Percentiles rank a stretch among this genome's conserved stretches.
These are phyloP conservation scores for Metschnikowia arizonensis DNA, from an alignment of 805 yeast genomes.

Conservation along the genomic window DNA sequence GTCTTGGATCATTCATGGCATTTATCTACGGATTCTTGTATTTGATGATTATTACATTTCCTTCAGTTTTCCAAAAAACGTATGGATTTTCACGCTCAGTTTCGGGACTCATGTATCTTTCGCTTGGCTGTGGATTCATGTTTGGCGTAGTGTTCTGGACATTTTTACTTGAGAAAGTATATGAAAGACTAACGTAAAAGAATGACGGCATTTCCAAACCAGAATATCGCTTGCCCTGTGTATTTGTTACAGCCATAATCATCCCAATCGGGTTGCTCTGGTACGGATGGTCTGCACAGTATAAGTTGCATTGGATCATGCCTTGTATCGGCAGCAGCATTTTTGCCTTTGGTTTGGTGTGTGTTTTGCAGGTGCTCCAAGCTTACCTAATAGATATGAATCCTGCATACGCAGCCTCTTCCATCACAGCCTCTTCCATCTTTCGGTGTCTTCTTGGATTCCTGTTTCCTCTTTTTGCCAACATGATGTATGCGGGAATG, in stretches of 20 bases:
- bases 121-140: constrained; percentile 37
- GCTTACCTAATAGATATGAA: constrained; percentile 39
- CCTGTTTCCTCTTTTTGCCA: constrained; percentile 36
- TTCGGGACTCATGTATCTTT: constrained; percentile 36
- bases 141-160: constrained; percentile 34
- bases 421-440: constrained; percentile 42
- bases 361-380: constrained; percentile 37
- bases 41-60: constrained; percentile 39
- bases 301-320: constrained; percentile 36
- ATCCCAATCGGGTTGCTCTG: constrained; percentile 36
- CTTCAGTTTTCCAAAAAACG: constrained; percentile 25
- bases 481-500: constrained; percentile 30
- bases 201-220: constrained; percentile 36
- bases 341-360: constrained; percentile 35
- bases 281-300: constrained; percentile 40
- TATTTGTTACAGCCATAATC: constrained; percentile 29
- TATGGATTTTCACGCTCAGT: constrained; percentile 33
- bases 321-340: constrained; percentile 35
- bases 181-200: constrained; percentile 20
- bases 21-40: constrained; percentile 41
- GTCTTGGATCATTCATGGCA: constrained; percentile 41
- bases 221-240: constrained; percentile 36
- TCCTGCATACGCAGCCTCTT: constrained; percentile 34
- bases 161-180: constrained; percentile 23
- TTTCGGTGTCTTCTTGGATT: constrained; percentile 39